Evolutionary conservation across 768 basidiomycete genomes (phyloP).

Genomic region (Pleurotus tuber-regium): DNA sequence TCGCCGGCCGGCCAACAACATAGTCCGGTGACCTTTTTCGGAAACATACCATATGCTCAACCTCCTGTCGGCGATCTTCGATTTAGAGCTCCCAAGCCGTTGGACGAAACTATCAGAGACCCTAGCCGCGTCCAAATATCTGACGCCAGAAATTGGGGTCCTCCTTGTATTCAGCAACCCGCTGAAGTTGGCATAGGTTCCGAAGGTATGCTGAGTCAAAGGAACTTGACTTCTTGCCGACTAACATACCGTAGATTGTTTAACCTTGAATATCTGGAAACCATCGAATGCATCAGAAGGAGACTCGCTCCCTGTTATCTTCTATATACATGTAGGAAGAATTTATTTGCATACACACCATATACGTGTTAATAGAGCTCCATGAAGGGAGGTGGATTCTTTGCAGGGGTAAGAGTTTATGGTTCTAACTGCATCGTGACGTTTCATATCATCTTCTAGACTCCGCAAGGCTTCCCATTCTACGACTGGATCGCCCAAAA

Average conservation of each 20-base stretch:
- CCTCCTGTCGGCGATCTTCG: constrained; percentile 39
- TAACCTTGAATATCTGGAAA: constrained; percentile 42
- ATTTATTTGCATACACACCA: not conserved
- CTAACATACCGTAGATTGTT: constrained; percentile 28
- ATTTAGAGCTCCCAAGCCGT: constrained; percentile 34
- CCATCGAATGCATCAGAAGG: constrained; percentile 32
- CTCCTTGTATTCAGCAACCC: constrained; percentile 44
- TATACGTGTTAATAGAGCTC: not conserved
- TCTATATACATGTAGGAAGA: constrained; percentile 41
- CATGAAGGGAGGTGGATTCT: constrained; percentile 42
- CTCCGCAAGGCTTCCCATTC: constrained; percentile 45
- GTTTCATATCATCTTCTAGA: constrained; percentile 26
- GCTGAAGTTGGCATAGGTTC: constrained; percentile 30
- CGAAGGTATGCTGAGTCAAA: not conserved
- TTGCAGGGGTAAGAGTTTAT: constrained; percentile 28
- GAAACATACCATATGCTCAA: constrained; percentile 40
- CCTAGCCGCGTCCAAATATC: constrained; percentile 19
- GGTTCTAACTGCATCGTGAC: too few relatives aligned
- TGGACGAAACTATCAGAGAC: constrained; percentile 27
- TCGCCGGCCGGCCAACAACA: constrained; percentile 31
- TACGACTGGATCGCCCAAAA: constrained; percentile 46
- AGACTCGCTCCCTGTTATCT: constrained; percentile 36
- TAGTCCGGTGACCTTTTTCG: constrained; percentile 40
- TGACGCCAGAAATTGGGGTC: constrained; percentile 44
- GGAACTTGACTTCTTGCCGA: not conserved